Conservation (phyloP, 352 stramenopile species). For the Globisporangium uncinulatum region DNA sequence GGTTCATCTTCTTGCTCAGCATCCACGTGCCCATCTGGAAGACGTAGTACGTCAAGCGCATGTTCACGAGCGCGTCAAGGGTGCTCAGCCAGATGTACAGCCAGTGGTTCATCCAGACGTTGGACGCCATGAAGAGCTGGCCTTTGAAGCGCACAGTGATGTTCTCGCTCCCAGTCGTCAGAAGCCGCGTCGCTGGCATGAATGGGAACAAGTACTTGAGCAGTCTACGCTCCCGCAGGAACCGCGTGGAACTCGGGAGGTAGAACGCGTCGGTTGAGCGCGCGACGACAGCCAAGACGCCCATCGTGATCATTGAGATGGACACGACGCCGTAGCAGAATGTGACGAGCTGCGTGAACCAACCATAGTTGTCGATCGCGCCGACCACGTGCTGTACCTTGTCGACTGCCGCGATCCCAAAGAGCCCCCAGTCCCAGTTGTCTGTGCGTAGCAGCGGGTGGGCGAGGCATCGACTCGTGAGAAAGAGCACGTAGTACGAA, state of each 20-base stretch:
- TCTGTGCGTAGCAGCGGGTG: conserved; percentile 25
- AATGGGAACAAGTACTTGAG: conserved; percentile 42
- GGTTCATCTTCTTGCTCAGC: conserved; percentile 34
- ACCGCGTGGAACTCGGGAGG: conserved; percentile 29
- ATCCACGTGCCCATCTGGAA: conserved; percentile 50
- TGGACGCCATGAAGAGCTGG: conserved; percentile 37
- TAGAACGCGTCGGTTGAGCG: conserved; percentile 32
- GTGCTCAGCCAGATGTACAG: conserved; percentile 53
- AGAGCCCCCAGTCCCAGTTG: conserved; percentile 40
- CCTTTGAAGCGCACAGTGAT: conserved; percentile 42
- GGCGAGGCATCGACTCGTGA: conserved; percentile 39
- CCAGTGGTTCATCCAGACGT: conserved; percentile 68
- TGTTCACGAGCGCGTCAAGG: conserved; percentile 35
- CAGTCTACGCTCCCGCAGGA: conserved; percentile 13
- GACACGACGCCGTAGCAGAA: conserved; percentile 38
- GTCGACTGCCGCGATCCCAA: conserved; percentile 29
- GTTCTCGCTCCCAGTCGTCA: conserved; percentile 9
- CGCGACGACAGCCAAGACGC: conserved; percentile 31
- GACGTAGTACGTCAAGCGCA: conserved; percentile 40
- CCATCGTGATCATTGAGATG: conserved; percentile 32
- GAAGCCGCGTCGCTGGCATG: conserved; percentile 19
- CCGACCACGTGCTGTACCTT: conserved; percentile 31
- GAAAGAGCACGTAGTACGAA: conserved; percentile 35
- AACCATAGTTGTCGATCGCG: conserved; percentile 34
- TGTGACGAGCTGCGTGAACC: conserved; percentile 32